Evolutionary conservation across 805 yeast species (phyloP).

Genomic region (Maudiozyma turicensis): DNA sequence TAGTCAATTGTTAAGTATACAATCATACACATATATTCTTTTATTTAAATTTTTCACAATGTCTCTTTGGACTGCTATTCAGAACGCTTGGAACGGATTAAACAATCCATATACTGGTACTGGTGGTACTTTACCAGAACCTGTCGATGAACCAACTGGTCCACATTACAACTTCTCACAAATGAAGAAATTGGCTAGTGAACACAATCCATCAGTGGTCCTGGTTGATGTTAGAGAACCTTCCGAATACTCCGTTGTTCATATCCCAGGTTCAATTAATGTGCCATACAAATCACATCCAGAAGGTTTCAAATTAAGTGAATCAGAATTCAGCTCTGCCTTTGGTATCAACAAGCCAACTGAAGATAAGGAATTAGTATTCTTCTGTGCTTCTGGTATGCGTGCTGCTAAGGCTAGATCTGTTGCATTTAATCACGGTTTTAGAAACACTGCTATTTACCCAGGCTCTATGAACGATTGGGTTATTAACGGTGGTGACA

Average conservation of each 20-base stretch:
- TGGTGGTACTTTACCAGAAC: not conserved
- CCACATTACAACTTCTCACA: conserved; percentile 39
- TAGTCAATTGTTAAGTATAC: too few species aligned
- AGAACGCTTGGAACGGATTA: conserved; percentile 5
- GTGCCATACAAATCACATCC: conserved; percentile 80
- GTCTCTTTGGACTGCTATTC: not conserved
- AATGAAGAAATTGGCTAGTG: conserved; percentile 36
- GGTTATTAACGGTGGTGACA: conserved; percentile 32
- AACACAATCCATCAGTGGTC: conserved; percentile 37
- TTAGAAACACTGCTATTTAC: conserved; percentile 65
- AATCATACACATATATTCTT: not conserved
- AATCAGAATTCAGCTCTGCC: conserved; percentile 58
- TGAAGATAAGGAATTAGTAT: conserved; percentile 52
- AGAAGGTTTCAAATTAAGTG: conserved; percentile 65
- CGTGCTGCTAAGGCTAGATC: conserved; percentile 76
- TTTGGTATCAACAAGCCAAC: conserved; percentile 72
- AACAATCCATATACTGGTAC: conserved; percentile 13
- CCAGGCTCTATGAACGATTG: conserved; percentile 79
- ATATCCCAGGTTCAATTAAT: conserved; percentile 74
- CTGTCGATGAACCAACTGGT: conserved; percentile 1
- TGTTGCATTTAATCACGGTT: conserved; percentile 76
- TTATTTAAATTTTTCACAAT: not conserved
- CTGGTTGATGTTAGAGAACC: conserved; percentile 86
- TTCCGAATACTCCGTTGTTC: conserved; percentile 55
- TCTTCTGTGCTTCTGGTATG: conserved; percentile 82